Base-by-base conservation (phyloP, 2,329 filamentous ascomycete genomes). In the Sphaerulina musiva region DNA sequence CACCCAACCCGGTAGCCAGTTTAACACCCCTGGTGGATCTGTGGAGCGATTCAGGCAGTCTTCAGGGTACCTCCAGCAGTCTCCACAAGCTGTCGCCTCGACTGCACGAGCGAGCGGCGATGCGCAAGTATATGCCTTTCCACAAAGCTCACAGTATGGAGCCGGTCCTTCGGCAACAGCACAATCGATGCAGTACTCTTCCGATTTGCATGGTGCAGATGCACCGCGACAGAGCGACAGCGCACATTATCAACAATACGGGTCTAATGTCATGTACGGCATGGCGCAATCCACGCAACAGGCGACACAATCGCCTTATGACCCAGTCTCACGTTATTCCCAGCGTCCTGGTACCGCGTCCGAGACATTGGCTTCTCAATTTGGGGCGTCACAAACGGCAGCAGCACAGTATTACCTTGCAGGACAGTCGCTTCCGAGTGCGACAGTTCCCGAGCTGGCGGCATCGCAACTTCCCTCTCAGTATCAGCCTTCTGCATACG, bases 281-380 rank as follows among this genome's bases (percentile, higher is more conserved):
- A 85, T 91, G 66, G 76, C 79, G 68, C 76, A 82, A 66, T 74
- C 78, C 60, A 80, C 82, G 73, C 66, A 69, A 57, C 64, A 66
- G 56, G 59, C 70, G 76, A 75, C 73, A 70, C 81, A 75, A 77
- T 85, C 73, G 57, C 72, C 78, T 63, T 95, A 95, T 75, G 87
- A 92, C 72, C 76, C 82, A 68, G 82, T 84, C 69, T 80, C 84
- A 73, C 85, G 85, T 68, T 95, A 89, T 75, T 80, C 84, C 67
- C 76, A 83, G 63, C 84, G 86, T 76, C 87, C 89, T 68, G 81
- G 85, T 73, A 82, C 86, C 78, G 82, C 80, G 57, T 81, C 93
- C 74, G 86, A 89, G 70, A 87, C 89, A 74, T 78, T 91, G 70
- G 76, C 83, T 68, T 83, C 74, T 68, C 79, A 79, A 69, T 82